Evolutionary conservation across 2,329 filamentous ascomycete species (phyloP), one percentile per base, ranked within the genome.

Genomic region (Trichoderma brevicompactum): DNA sequence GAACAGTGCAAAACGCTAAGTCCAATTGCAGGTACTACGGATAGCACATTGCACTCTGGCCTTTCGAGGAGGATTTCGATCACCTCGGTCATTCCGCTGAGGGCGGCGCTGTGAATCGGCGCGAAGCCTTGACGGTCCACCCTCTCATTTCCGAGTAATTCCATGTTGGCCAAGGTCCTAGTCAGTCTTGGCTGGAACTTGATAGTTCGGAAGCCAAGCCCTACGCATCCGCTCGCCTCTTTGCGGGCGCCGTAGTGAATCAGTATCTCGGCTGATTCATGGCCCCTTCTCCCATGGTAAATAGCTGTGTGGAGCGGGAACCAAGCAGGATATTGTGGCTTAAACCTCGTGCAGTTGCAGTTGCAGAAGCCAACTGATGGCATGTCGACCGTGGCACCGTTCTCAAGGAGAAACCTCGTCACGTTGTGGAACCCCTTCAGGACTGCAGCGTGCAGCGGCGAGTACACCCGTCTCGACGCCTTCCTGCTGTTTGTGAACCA

Each of bases 271-370:
- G 52, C 38, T 12, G 52, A 40, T 13, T 41, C 15, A 10, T 55
- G n/a, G 19, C 52, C 52, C 12, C 41, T 36, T 7, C 13, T 41
- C 5, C 9, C 36, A 15, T 55, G 52, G 2, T 12, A 19, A 1
- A 55, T 6, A n/a, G 52, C 52, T 9, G 34, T 41, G 36, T 55
- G 52, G 13, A 55, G 52, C 52, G 52, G 36, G 23, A 19, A 55
- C 52, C 36, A 55, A 7, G 52, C 17, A 10, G 52, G 52, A 15
- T 19, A 41, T 3, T 10, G 48, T 15, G 48, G 48, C 1, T 23
- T 50, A 23, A 50, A 50, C 23, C 7, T 32, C 7, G 32, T 10
- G 48, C 23, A 28, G 9, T 34, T 23, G 23, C 48, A 50, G 7
- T 23, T 34, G 5, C 50, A 53, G 50, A 53, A 32, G 34, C 50